Evolutionary conservation across 306 rosid species (phyloP), one percentile per base, ranked within the genome.

Genomic region (Vigna hirtella): DNA sequence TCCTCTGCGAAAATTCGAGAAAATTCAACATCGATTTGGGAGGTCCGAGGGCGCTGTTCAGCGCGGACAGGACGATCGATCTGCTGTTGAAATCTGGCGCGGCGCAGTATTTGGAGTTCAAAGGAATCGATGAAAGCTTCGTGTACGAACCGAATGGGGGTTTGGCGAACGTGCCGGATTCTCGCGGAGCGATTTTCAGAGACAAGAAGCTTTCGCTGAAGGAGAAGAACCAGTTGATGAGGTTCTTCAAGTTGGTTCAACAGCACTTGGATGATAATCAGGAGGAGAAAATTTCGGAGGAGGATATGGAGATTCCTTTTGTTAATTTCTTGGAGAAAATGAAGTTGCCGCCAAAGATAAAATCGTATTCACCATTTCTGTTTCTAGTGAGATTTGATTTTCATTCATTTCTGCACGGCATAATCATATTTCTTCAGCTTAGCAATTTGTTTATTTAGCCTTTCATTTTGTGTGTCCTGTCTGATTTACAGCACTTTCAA

Each of bases 241-340:
- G 90, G 73, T 93, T 95, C 83, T 89, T 93, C 81, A 93, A 91
- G 89, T 96, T 91, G 16, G 95, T 95, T 82, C 96, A 91, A 88
- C 90, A 85, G 74, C 98, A 91, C 67, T 78, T 89, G 85, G 85
- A 65, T 69, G 82, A 30, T 47, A 17, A 59, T 42, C 84, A 63
- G 7, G 70, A 65, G 61, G 88, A 74, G 36, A 88, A 55, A 62
- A 89, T 95, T 66, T 88, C 89, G 2, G 89, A 73, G 84, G 96
- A 93, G 76, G 99, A 93, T 79, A 45, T 93, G 94, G 94, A 93
- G 80, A 86, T 83, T 74, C 86, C 90, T 1, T 93, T 95, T 57
- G 93, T 80, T 58, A 85, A 83, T 57, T 93, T 89, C 87, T 81
- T 93, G 88, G 88, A 81, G 82, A 95, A 84, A 62, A 86, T 82